Evolutionary conservation across 345 rosid genomes (phyloP).

Genomic region (Mangifera indica): DNA sequence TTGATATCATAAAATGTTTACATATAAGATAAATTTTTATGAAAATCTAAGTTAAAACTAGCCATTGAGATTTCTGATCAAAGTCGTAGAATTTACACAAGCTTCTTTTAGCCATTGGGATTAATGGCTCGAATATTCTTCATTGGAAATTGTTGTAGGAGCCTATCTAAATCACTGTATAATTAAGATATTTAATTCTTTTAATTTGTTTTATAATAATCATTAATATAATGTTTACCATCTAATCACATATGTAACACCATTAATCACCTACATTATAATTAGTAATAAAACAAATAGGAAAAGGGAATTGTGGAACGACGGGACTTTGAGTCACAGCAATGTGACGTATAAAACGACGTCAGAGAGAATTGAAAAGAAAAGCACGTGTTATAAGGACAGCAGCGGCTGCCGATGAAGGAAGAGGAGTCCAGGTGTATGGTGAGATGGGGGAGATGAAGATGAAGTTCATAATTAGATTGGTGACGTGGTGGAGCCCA

Average conservation of each 20-base stretch:
- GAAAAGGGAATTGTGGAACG: background rate
- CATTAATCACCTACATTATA: background rate
- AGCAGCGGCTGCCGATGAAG: background rate
- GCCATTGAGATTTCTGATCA: background rate
- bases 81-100: background rate
- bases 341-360: conserved; percentile 12
- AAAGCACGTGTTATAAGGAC: conserved; percentile 2
- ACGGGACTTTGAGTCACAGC: conserved; percentile 1
- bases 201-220: too few relatives aligned
- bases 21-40: background rate
- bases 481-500: conserved; percentile 16
- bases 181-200: too few relatives aligned
- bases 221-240: background rate
- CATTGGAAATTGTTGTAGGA: conserved; percentile 13
- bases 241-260: background rate
- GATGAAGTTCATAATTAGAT: background rate
- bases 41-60: background rate
- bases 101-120: too few relatives aligned
- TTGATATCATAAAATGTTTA: background rate
- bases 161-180: background rate
- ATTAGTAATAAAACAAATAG: background rate
- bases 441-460: background rate
- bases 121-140: background rate
- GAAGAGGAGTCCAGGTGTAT: conserved; percentile 19
- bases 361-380: conserved; percentile 13